Conservation (phyloP, 805 yeast species). For the Priceomyces castillae region DNA sequence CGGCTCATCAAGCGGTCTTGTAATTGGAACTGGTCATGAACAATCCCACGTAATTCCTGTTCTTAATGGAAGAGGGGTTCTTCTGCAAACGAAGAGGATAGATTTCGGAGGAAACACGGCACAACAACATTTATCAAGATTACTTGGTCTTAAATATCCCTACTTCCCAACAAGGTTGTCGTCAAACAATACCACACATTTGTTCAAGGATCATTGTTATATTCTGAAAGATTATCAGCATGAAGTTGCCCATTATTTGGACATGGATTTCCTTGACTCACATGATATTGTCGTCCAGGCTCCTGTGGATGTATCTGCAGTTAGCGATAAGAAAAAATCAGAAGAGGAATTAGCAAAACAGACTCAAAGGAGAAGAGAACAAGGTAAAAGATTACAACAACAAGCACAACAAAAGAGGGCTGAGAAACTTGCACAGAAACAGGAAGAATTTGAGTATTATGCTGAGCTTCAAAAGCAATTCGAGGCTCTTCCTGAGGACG, state of each 20-base stretch:
- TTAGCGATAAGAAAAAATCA: conserved; percentile 65
- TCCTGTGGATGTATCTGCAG: conserved; percentile 62
- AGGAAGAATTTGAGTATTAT: conserved; percentile 75
- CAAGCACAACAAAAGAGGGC: conserved; percentile 83
- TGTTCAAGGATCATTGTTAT: conserved; percentile 77
- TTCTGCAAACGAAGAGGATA: conserved; percentile 71
- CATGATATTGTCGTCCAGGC: conserved; percentile 82
- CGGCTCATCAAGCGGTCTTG: conserved; percentile 53
- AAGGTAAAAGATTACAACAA: conserved; percentile 85
- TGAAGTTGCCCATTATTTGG: conserved; percentile 58
- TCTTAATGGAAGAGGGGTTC: conserved; percentile 59
- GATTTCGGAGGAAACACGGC: conserved; percentile 90
- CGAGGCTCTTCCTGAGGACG: conserved; percentile 48
- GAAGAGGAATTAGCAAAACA: conserved; percentile 79
- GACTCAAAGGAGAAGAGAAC: conserved; percentile 77
- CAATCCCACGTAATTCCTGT: conserved; percentile 83
- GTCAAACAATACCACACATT: conserved; percentile 57
- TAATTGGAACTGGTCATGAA: conserved; percentile 80
- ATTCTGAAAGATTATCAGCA: conserved; percentile 64
- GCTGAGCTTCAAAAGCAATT: conserved; percentile 54
- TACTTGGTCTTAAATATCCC: conserved; percentile 82
- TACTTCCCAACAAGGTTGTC: conserved; percentile 78
- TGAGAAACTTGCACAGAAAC: conserved; percentile 77
- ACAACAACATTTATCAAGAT: conserved; percentile 56
- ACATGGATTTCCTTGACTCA: conserved; percentile 59